These are phyloP conservation scores for Trichoderma polysporum DNA, from an alignment of 2,329 filamentous ascomycete genomes.

Conservation along the genomic window DNA sequence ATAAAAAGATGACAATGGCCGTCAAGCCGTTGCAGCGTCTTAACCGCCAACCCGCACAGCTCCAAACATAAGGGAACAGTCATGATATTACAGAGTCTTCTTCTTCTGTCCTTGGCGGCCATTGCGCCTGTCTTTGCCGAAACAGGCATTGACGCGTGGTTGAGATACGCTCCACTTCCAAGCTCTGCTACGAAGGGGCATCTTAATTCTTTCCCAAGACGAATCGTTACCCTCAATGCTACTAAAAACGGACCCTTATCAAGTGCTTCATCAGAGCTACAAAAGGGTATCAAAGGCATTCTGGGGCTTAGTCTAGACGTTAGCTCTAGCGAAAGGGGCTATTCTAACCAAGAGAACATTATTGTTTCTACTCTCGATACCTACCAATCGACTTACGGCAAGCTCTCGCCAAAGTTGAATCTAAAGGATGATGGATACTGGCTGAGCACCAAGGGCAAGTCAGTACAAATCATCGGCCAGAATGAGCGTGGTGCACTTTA, in stretches of 20 bases:
- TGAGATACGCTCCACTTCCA: constrained; percentile 60
- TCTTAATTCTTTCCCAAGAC: constrained; percentile 44
- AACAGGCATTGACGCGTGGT: constrained; percentile 61
- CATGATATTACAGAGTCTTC: neutral
- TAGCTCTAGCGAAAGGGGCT: neutral
- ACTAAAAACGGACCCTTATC: constrained; percentile 56
- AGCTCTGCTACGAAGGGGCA: constrained; percentile 25
- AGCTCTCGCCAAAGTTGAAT: constrained; percentile 34
- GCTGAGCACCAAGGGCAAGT: constrained; percentile 47
- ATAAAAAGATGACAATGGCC: neutral
- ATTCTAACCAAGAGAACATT: constrained; percentile 17
- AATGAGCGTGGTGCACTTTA: constrained; percentile 17
- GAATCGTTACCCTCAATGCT: constrained; percentile 54
- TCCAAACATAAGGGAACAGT: neutral
- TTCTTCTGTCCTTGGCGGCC: constrained; percentile 1
- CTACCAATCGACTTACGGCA: constrained; percentile 38
- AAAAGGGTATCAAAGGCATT: constrained; percentile 57
- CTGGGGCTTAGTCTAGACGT: constrained; percentile 47
- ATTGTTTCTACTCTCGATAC: constrained; percentile 28
- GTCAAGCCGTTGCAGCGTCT: neutral
- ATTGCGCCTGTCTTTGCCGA: constrained; percentile 47
- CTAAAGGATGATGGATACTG: constrained; percentile 62
- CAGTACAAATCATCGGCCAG: constrained; percentile 37
- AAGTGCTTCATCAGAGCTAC: constrained; percentile 59
- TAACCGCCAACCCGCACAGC: neutral